A percentile compares a stretch with the other conserved stretches of the same genome.
These are phyloP conservation scores for Alternaria ethzedia DNA, from an alignment of 2,329 filamentous ascomycete genomes.

Conservation along the genomic window DNA sequence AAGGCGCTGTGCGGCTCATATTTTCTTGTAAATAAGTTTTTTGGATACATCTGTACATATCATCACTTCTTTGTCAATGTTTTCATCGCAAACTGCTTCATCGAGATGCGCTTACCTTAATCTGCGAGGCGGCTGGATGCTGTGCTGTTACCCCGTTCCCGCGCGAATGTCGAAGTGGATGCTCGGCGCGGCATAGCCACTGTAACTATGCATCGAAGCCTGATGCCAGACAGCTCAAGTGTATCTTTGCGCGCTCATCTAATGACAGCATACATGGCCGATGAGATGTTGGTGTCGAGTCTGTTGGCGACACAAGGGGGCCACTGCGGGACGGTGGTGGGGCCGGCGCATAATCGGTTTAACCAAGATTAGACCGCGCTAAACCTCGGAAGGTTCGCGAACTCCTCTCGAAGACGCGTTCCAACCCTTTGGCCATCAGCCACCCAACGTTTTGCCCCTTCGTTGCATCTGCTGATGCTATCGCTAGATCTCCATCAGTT, in stretches of 20 bases:
- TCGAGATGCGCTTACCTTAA: not conserved
- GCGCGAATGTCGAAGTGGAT: not conserved
- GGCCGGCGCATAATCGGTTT: not conserved
- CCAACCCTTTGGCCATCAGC: not conserved
- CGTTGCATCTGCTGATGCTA: not conserved
- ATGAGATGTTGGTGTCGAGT: not conserved
- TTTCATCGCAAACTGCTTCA: not conserved
- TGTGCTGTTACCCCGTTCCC: not conserved
- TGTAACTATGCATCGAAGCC: not conserved
- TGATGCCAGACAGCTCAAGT: not conserved
- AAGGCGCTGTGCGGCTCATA: not conserved
- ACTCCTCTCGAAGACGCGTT: not conserved
- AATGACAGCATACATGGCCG: not conserved
- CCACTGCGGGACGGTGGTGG: not conserved
- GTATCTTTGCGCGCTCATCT: not conserved
- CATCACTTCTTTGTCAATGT: not conserved
- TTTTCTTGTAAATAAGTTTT: not conserved
- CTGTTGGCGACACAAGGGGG: not conserved
- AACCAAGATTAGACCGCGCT: not conserved
- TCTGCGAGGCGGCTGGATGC: not conserved
- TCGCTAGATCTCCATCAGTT: not conserved
- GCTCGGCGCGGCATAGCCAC: not conserved
- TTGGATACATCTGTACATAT: slow-evolving; percentile 1
- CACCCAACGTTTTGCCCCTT: not conserved
- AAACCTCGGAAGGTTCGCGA: not conserved